Conservation (phyloP, 2,329 filamentous ascomycete species). For the Zasmidium angulare region DNA sequence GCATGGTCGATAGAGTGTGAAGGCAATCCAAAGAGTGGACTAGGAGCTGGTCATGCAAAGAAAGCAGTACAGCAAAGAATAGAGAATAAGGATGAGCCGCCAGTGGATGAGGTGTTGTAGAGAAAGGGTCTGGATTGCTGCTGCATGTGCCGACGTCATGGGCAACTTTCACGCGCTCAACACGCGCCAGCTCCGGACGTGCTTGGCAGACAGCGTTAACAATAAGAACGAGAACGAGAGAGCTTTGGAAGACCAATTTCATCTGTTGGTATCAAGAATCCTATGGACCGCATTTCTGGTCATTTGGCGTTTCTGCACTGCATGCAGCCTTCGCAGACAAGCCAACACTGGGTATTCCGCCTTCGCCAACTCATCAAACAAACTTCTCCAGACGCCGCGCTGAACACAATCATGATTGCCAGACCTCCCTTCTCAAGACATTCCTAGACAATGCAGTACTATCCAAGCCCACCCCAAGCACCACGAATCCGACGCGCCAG, state of each 20-base stretch:
- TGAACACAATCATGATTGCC: constrained; percentile 16
- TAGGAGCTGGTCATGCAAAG: not conserved
- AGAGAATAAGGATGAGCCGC: not conserved
- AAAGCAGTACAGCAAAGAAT: not conserved
- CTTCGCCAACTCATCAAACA: constrained; percentile 12
- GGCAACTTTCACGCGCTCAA: not conserved
- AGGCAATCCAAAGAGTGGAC: not conserved
- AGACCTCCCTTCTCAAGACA: not conserved
- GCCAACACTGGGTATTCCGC: constrained; percentile 11
- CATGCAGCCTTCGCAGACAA: not conserved
- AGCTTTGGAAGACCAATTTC: not conserved
- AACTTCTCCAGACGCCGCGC: constrained; percentile 27
- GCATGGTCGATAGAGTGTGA: not conserved
- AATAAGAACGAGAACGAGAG: not conserved
- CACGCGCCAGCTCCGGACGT: not conserved
- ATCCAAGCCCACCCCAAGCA: constrained; percentile 48
- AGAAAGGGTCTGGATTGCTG: not conserved
- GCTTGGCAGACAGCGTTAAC: not conserved
- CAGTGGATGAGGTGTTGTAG: not conserved
- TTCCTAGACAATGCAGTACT: not conserved
- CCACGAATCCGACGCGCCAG: constrained; percentile 92
- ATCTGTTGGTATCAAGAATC: no score
- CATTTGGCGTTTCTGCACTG: no score
- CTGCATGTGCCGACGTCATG: not conserved
- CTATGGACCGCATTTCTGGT: no score